Percentiles rank a stretch among this genome's conserved stretches.
Evolutionary conservation across 805 yeast genomes (phyloP).

Genomic region (Barnettozyma vustinii): DNA sequence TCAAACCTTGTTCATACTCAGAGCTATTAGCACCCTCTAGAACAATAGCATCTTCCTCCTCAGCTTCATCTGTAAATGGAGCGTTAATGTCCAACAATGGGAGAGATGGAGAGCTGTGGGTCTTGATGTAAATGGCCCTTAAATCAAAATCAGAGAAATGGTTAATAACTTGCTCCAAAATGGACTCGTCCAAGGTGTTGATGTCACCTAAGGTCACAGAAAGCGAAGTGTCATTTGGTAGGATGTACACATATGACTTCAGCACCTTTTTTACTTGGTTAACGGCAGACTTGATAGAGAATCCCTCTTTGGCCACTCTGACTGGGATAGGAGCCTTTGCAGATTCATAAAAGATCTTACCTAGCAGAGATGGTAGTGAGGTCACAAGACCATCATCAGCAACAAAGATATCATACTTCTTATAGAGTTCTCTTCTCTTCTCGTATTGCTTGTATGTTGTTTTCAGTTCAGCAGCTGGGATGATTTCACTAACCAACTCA

Average conservation of each 20-base stretch:
- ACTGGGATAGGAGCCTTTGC: conserved; percentile 67
- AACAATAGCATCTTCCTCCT: conserved; percentile 41
- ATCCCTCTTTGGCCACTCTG: conserved; percentile 33
- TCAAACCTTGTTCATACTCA: conserved; percentile 67
- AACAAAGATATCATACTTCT: conserved; percentile 69
- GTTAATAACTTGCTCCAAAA: conserved; percentile 48
- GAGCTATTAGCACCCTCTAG: conserved; percentile 41
- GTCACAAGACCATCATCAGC: conserved; percentile 81
- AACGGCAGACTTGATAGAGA: conserved; percentile 45
- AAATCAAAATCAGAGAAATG: conserved; percentile 40
- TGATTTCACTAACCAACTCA: conserved; percentile 39
- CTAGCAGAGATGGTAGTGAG: conserved; percentile 76
- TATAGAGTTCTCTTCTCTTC: conserved; percentile 68
- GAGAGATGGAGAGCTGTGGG: conserved; percentile 70
- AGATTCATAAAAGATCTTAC: conserved; percentile 66
- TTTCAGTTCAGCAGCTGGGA: conserved; percentile 71
- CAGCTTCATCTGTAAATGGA: conserved; percentile 33
- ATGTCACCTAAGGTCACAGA: conserved; percentile 61
- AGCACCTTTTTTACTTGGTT: conserved; percentile 57
- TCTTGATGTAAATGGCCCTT: conserved; percentile 60
- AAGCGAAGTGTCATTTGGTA: conserved; percentile 71
- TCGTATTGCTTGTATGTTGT: conserved; percentile 86
- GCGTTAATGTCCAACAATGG: conserved; percentile 72
- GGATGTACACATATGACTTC: conserved; percentile 51
- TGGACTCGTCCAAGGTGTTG: conserved; percentile 36